These are phyloP conservation scores for Fusarium compactum DNA, from an alignment of 2,329 filamentous ascomycete species.

Conservation along the genomic window DNA sequence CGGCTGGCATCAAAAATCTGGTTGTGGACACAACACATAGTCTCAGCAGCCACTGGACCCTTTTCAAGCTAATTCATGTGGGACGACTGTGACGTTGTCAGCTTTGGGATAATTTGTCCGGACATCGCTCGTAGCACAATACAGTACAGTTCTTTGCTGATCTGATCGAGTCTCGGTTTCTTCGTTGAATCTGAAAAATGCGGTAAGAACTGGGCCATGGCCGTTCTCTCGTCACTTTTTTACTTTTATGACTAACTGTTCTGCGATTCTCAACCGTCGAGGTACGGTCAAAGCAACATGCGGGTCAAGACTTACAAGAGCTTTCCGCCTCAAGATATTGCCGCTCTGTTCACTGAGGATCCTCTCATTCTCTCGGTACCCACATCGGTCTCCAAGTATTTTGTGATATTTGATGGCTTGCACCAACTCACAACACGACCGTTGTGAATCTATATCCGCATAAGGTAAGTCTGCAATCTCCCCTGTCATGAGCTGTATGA, in stretches of 20 bases:
- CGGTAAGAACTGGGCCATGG: background rate
- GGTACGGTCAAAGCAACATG: background rate
- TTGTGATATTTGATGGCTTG: conserved; percentile 7
- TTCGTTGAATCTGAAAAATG: background rate
- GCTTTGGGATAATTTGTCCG: conserved; percentile 16
- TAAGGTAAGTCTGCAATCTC: conserved; percentile 31
- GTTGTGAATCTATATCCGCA: conserved; percentile 26
- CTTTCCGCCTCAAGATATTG: background rate
- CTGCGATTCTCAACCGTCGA: background rate
- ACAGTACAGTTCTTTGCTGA: conserved; percentile 40
- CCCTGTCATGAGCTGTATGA: conserved; percentile 34
- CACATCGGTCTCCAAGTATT: background rate
- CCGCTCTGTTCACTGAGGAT: background rate
- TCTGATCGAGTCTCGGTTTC: conserved; percentile 25
- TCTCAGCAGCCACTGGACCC: conserved; percentile 19
- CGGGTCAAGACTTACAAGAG: conserved; percentile 12
- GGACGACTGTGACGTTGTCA: conserved; percentile 26
- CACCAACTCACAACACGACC: background rate
- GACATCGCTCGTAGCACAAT: conserved; percentile 30
- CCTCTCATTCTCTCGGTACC: conserved; percentile 7
- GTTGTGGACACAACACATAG: conserved; percentile 27
- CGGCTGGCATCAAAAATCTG: conserved; percentile 38
- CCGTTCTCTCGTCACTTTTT: conserved; percentile 2
- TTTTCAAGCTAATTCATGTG: conserved; percentile 8
- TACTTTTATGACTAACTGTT: background rate